These are phyloP conservation scores for Meripilus lineatus DNA, from an alignment of 1,284 basidiomycete species.

Conservation along the genomic window DNA sequence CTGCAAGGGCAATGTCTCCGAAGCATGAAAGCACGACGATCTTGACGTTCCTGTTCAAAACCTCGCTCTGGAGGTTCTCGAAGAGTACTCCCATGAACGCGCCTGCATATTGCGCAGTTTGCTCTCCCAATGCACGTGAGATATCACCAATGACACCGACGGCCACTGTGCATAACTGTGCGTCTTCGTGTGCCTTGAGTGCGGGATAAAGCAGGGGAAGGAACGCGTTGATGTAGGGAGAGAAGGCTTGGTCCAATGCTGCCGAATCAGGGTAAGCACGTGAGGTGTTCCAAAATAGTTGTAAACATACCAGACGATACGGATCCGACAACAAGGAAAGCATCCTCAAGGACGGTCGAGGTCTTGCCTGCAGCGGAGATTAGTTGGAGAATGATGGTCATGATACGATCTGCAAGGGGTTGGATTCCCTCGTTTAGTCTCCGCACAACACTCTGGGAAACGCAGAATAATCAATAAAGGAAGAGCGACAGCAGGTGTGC, in stretches of 20 bases:
- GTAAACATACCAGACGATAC: slow-evolving; percentile 59
- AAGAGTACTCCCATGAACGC: slow-evolving; percentile 90
- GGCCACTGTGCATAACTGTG: slow-evolving; percentile 92
- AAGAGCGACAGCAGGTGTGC: not conserved
- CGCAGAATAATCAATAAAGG: slow-evolving; percentile 10
- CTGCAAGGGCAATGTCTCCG: slow-evolving; percentile 94
- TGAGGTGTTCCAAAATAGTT: not conserved
- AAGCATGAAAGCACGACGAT: slow-evolving; percentile 94
- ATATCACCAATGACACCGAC: slow-evolving; percentile 96
- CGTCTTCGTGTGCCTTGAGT: slow-evolving; percentile 91
- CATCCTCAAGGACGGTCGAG: slow-evolving; percentile 95
- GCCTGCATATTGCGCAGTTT: slow-evolving; percentile 77
- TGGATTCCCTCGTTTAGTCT: slow-evolving; percentile 82
- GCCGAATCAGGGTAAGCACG: slow-evolving; percentile 2
- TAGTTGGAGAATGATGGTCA: slow-evolving; percentile 87
- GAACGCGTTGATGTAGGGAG: slow-evolving; percentile 89
- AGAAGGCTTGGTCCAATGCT: slow-evolving; percentile 84
- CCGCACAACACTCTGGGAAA: slow-evolving; percentile 77
- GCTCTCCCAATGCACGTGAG: slow-evolving; percentile 86
- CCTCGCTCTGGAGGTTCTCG: slow-evolving; percentile 89
- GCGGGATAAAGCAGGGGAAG: slow-evolving; percentile 88
- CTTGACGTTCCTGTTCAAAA: slow-evolving; percentile 93
- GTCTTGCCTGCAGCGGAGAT: slow-evolving; percentile 88
- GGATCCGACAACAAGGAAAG: slow-evolving; percentile 93
- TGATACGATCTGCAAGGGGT: slow-evolving; percentile 90